Conservation (phyloP, 306 rosid species). For the Comarum palustre region DNA sequence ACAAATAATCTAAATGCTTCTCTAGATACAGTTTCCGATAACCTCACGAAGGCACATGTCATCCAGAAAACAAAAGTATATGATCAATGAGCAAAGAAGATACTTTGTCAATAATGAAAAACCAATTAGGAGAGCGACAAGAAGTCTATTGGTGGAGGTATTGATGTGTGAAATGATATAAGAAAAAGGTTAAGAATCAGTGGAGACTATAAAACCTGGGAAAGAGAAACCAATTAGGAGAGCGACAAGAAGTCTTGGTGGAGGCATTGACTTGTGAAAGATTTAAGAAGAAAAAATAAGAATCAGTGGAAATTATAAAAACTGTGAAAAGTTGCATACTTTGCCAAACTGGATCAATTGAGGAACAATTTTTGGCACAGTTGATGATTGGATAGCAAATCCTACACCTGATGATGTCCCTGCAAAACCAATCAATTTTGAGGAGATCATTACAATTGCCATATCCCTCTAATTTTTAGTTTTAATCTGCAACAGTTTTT, state of each 20-base stretch:
- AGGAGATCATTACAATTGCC: background rate
- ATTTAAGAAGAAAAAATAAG: background rate
- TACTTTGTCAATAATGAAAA: background rate
- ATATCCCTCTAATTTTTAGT: constrained; percentile 18
- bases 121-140: background rate
- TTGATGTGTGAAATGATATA: background rate
- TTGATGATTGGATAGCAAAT: constrained; percentile 90
- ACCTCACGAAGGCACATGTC: background rate
- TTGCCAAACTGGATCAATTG: constrained; percentile 85
- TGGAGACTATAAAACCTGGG: background rate
- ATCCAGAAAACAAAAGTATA: background rate
- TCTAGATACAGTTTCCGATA: background rate
- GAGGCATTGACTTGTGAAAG: background rate
- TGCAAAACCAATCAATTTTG: constrained; percentile 33
- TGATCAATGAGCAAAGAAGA: background rate
- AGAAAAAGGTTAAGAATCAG: background rate
- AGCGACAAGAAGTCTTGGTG: background rate
- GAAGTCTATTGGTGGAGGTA: background rate
- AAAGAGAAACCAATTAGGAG: background rate
- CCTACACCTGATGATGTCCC: constrained; percentile 99
- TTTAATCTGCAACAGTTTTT: constrained; percentile 14
- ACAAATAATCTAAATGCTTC: background rate
- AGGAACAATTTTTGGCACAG: constrained; percentile 73
- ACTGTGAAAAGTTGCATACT: constrained; percentile 35
- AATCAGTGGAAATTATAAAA: background rate